phyloP scores from a whole-genome alignment of 768 basidiomycete species.

The Trametes gibbosa region DNA sequence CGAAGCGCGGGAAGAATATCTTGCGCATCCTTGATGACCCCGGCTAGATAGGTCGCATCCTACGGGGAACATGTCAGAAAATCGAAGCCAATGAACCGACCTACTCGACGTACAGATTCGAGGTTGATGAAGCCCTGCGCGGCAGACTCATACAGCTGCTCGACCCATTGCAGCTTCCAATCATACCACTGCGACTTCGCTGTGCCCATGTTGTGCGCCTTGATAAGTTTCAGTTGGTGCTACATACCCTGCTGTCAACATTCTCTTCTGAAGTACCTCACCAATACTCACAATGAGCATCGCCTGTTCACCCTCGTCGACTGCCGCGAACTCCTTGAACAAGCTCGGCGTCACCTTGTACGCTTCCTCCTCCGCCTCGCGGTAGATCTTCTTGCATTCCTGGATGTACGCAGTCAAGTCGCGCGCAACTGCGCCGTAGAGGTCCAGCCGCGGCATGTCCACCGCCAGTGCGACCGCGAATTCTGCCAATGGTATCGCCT shows the following conservation, averaged over 20 bases:
- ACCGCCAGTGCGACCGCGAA: constrained; percentile 71
- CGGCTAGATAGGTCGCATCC: constrained; percentile 66
- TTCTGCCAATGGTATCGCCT: constrained; percentile 65
- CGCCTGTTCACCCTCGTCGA: constrained; percentile 69
- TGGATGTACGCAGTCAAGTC: constrained; percentile 76
- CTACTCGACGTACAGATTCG: constrained; percentile 45
- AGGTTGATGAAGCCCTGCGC: constrained; percentile 58
- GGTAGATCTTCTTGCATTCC: constrained; percentile 66
- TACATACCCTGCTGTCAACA: constrained; percentile 23
- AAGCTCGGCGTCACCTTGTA: constrained; percentile 68
- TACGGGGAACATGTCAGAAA: constrained; percentile 25
- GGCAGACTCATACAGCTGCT: constrained; percentile 63
- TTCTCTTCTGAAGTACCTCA: neutral
- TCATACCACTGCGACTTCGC: constrained; percentile 87
- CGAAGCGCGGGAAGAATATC: constrained; percentile 60
- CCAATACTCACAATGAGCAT: constrained; percentile 52
- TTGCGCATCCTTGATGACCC: constrained; percentile 48
- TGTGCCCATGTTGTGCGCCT: constrained; percentile 61
- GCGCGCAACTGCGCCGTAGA: constrained; percentile 67
- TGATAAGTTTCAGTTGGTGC: constrained; percentile 82
- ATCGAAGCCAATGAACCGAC: too few relatives aligned
- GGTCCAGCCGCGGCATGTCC: constrained; percentile 68
- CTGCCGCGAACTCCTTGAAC: constrained; percentile 67
- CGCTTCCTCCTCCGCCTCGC: constrained; percentile 73
- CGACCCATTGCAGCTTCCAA: constrained; percentile 81